Base-by-base conservation (phyloP, 805 yeast genomes). In the Monosporozyma aquatica region DNA sequence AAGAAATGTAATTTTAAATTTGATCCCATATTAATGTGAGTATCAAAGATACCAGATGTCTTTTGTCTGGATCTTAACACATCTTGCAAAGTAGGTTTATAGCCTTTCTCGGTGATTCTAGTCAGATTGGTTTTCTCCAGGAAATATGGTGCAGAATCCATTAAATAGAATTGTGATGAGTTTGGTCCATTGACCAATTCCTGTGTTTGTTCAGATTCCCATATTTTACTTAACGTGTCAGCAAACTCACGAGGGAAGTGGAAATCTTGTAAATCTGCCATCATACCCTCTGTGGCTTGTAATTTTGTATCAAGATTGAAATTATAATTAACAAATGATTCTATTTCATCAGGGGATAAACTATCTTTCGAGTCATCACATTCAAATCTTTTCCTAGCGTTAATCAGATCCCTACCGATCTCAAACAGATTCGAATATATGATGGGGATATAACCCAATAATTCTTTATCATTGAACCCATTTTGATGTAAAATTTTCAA, bases 1-100 rank as follows among this genome's bases (percentile, higher is more conserved):
- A 69, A 78, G 52, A 82, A 69, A 53, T 78, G 84, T 39, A 81
- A 65, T 52, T 73, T 72, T 32, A 80, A 59, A 37, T 51, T 51
- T 22, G 77, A 78, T 36, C 83, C 87, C 76, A 87, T 73, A 46
- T 78, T 78, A 54, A 89, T 84, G 44, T 74, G 71, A 45, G 86
- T 79, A 59, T 87, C 96, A 53, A 80, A 85, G 18, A 89, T 85
- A 63, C 97, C 96, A 1, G 95, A 82, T 0, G 97, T 89, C 65
- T 86, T 89, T 59, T 86, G 83, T 67, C 97, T 77, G 13, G 95
- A 86, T 48, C 95, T 71, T 51, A 89, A 69, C 24, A 87, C 79
- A 64, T 89, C 97, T 28, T 79, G 75, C 22, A 76, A 80, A 15
- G 74, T 72, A 1, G 96, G 97, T 14, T 78, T 55, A 59, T 84